Percentiles rank a stretch among this genome's conserved stretches.
phyloP scores from a whole-genome alignment of 768 basidiomycete species.

The Tricholoma hemisulphureum region DNA sequence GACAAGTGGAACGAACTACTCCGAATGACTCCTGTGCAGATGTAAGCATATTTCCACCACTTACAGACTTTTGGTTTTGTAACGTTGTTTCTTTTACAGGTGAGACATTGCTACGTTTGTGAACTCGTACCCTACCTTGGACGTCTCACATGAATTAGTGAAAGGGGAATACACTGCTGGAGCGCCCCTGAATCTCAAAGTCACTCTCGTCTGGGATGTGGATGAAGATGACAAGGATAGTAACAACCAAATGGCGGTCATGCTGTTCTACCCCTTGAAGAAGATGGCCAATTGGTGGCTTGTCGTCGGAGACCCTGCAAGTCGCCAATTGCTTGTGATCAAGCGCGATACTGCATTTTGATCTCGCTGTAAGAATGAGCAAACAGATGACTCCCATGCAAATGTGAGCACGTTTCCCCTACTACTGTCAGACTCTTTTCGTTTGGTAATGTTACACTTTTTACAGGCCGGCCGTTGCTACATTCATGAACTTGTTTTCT shows the following conservation, averaged over 20 bases:
- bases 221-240: slow-evolving; percentile 70
- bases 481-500: neutral
- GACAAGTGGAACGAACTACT: slow-evolving; percentile 78
- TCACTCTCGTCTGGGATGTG: slow-evolving; percentile 75
- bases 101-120: slow-evolving; percentile 93
- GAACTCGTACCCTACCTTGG: slow-evolving; percentile 96
- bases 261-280: slow-evolving; percentile 86
- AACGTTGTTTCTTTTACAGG: slow-evolving; percentile 47
- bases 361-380: too few species aligned
- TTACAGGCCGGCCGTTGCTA: neutral
- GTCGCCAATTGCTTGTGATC: slow-evolving; percentile 77
- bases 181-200: slow-evolving; percentile 76
- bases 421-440: too few species aligned
- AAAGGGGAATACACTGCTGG: slow-evolving; percentile 86
- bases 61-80: too few species aligned
- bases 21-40: slow-evolving; percentile 81
- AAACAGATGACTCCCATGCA: neutral
- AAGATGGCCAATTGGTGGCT: slow-evolving; percentile 99
- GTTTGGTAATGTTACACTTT: neutral
- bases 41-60: too few species aligned
- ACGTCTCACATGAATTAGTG: slow-evolving; percentile 81
- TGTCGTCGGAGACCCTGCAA: slow-evolving; percentile 81
- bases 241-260: slow-evolving; percentile 79
- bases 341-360: too few species aligned
- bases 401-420: neutral